Evolutionary conservation across 768 basidiomycete genomes (phyloP), one percentile per base, ranked within the genome.

Genomic region (Calvatia gigantea): DNA sequence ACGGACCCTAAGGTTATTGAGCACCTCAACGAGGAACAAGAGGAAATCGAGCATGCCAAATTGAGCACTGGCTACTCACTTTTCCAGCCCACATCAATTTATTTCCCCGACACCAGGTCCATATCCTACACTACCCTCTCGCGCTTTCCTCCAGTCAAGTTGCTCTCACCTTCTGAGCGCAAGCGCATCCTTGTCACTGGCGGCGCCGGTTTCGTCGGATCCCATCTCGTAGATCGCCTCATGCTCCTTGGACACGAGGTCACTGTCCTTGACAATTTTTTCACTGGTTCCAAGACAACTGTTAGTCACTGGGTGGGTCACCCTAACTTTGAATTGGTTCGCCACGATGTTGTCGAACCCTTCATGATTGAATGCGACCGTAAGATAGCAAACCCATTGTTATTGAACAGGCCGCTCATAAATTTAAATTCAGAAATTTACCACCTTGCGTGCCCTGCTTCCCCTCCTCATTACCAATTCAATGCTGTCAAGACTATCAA

Each of bases 361-460:
- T 95, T 97, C 76, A 90, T 96, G 87, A 96, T 97, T 70, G 97
- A 99, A 70, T 96, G 94, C 60, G 97, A 99, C 73, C 94, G 92
- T 94, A 66, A 66, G 91, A 11, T 42, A 47, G 37, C 42, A 35
- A 32, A 47, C 50, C 44, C 8, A 12, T 15, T 21, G 15, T 8
- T 58, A 47, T 51, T 58, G 35, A 19, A 33, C n/a, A 47, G 14
- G 29, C 51, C 45, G 55, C 39, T 57, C 37, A 61, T 61, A 51
- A 27, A 61, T n/a, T n/a, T 39, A 19, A 60, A 41, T 50, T 58
- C 62, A 93, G 92, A 98, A 75, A 98, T 99, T 61, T 99, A 98
- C 71, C 96, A 99, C 70, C 83, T 99, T 42, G 97, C 97, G 2
- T 99, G 96, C 70, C 96, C 96, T 17, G 96, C 94, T 19, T 98